Base-by-base conservation (phyloP, 768 basidiomycete species). In the Candolleomyces aberdarensis region DNA sequence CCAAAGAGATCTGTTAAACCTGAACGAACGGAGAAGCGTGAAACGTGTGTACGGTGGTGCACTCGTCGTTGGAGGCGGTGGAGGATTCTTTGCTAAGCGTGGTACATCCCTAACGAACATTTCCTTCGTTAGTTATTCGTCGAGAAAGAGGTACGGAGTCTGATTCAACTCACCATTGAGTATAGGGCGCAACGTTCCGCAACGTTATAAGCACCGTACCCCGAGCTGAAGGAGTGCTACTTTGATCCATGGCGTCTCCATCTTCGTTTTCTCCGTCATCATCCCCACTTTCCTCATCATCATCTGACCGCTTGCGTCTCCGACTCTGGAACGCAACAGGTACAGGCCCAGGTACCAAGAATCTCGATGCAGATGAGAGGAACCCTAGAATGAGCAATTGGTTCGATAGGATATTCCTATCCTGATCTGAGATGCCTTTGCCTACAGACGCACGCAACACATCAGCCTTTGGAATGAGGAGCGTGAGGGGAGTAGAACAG, bases 401-500 rank as follows among this genome's bases (percentile, higher is more conserved):
- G 71, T 98, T 97, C 6, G 89, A 87, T 15, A 91, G 75, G 61
- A 98, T 92, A 74, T 97, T 98, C 53, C 96, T 84, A 69, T 96
- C 90, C 73, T 96, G 94, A 72, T 98, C 94, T 22, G 91, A 84
- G 62, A 98, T 95, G 2, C 96, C 94, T 70, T 86, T 92, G 26
- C 91, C 91, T 92, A 67, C 46, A 41, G 41, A 62, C 55, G 43
- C 59, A 20, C 49, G 62, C 15, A 5, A 15, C 41, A 17, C 29
- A 50, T 2, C 59, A 41, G 36, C 26, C n/a, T 22, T 43, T 54
- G 0, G 48, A 20, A 3, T 26, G 26, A 26, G 26, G 26, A 26
- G 26, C 1, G 26, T 26, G 47, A 22, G 47, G 20, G 13, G 3
- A 57, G 20, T 31, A 57, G 9, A 57, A 36, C 6, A 62, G 22